Base-by-base conservation (phyloP, 257 asterid genomes). In the Gentiana macrophylla region DNA sequence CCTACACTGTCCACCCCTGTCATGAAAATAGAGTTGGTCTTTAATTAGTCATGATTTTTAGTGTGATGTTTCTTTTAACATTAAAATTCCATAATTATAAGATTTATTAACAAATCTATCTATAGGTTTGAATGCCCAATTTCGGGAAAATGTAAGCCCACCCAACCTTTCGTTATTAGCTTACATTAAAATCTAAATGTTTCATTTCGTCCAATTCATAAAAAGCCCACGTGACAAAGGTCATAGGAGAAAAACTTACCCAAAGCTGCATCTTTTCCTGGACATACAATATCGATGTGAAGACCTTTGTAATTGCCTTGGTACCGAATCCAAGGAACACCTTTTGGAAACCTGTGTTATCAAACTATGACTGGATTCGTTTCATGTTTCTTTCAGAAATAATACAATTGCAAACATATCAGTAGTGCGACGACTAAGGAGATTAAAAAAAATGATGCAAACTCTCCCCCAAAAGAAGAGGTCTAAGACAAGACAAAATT, bases 1-100 rank as follows among this genome's bases (percentile, higher is more conserved):
- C 99, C 99, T 3, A 92, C 95, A n/a, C 80, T 50, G 74, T 92
- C 99, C 58, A 92, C 91, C 55, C 99, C 99, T 92, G 66, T 15
- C 43, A 70, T 69, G 32, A 34, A 67, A 48, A 66, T 58, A 67
- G 24, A 70, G 60, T 41, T 62, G 8, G 2, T 53, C 3, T 60
- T 57, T 47, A 65, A 57, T 63, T 59, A 54, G 35, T 32, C 44
- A 67, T 63, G 35, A 55, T 56, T 46, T 59, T 57, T 50, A 59
- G 9, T 24, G 24, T 24, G 24, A 24, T 24, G 24, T 24, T 24
- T 24, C 24, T 24, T 24, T 24, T 24, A 24, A 24, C 24, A 24
- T 24, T 24, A 24, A 24, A 24, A 24, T 24, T 24, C 24, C 24
- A 24, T 24, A 24, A 24, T 24, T 24, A 24, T 24, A 24, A 24